A percentile compares a stretch with the other conserved stretches of the same genome.
These are phyloP conservation scores for Termitomyces sp. DNA, from an alignment of 768 basidiomycete genomes.

Conservation along the genomic window DNA sequence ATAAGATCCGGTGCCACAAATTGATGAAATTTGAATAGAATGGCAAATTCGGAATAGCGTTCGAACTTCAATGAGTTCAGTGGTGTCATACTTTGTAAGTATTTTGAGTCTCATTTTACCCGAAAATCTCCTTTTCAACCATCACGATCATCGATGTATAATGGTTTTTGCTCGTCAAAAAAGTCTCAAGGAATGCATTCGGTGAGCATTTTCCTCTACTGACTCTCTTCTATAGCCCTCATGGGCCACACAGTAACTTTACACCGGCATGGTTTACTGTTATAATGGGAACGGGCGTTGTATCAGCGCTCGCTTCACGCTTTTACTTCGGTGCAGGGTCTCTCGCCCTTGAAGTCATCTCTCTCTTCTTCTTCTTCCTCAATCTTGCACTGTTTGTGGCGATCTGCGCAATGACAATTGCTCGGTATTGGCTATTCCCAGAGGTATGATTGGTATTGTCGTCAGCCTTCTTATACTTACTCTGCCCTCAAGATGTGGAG, in stretches of 20 bases:
- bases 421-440: constrained; percentile 55
- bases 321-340: constrained; percentile 48
- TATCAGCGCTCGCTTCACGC: constrained; percentile 43
- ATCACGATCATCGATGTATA: background rate
- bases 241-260: constrained; percentile 33
- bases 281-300: constrained; percentile 55
- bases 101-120: background rate
- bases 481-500: constrained; percentile 27
- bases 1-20: background rate
- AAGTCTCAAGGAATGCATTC: constrained; percentile 33
- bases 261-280: constrained; percentile 56
- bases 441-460: constrained; percentile 30
- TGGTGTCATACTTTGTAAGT: background rate
- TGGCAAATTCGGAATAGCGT: background rate
- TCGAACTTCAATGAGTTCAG: background rate
- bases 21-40: background rate
- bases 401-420: constrained; percentile 42
- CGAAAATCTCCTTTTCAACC: background rate
- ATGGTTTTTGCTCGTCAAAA: constrained; percentile 24
- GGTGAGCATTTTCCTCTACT: constrained; percentile 19
- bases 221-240: background rate
- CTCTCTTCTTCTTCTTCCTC: constrained; percentile 56
- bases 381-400: constrained; percentile 54
- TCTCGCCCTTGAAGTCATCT: constrained; percentile 32
- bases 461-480: background rate